Evolutionary conservation across 108 stramenopile species (phyloP).

Genomic region (Nitzschia putrida): DNA sequence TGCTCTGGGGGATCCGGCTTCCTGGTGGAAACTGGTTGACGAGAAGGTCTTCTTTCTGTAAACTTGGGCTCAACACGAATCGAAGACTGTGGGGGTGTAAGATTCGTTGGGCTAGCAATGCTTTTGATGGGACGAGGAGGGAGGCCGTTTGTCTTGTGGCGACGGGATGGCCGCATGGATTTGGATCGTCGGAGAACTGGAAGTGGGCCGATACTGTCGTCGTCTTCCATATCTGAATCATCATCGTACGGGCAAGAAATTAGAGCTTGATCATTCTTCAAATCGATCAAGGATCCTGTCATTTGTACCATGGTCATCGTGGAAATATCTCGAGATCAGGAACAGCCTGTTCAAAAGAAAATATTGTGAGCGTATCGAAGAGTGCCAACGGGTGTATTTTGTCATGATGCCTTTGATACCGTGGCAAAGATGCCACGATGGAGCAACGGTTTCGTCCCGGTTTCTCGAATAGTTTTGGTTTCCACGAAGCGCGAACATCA

Average conservation of each 20-base stretch:
- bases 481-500: too few species aligned
- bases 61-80: not conserved
- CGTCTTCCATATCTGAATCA: not conserved
- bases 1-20: constrained; percentile 20
- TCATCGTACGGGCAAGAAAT: not conserved
- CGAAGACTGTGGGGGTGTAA: not conserved
- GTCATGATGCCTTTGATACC: too few species aligned
- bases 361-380: too few species aligned
- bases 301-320: too few species aligned
- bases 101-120: not conserved
- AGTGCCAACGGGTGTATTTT: too few species aligned
- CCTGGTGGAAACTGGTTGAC: not conserved
- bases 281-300: too few species aligned
- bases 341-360: too few species aligned
- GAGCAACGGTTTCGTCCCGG: too few species aligned
- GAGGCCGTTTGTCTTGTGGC: not conserved
- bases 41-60: not conserved
- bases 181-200: not conserved
- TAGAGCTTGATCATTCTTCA: too few species aligned
- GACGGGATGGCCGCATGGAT: not conserved
- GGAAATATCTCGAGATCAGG: too few species aligned
- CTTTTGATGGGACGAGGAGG: not conserved
- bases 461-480: too few species aligned
- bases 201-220: constrained; percentile 16
- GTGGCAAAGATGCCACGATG: too few species aligned